A percentile compares a stretch with the other conserved stretches of the same genome.
Conservation (phyloP, 495 filamentous ascomycete genomes). For the Podospora comata region DNA sequence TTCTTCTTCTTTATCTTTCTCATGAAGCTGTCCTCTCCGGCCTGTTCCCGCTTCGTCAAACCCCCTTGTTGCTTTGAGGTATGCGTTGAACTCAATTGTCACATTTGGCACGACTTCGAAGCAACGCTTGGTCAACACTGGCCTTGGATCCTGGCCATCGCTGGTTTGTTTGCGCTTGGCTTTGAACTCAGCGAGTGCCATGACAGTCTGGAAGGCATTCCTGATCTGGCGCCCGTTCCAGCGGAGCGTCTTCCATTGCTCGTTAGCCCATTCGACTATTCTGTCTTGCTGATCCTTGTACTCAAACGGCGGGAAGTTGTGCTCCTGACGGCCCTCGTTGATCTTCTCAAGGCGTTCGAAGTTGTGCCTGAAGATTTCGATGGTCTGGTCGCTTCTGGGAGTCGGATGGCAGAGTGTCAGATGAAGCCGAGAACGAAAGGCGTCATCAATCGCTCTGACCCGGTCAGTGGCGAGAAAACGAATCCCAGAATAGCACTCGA, state of each 20-base stretch:
- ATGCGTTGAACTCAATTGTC: slow-evolving; percentile 27
- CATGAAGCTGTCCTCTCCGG: background rate
- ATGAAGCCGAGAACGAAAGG: slow-evolving; percentile 54
- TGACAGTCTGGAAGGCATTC: slow-evolving; percentile 45
- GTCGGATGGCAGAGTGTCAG: slow-evolving; percentile 47
- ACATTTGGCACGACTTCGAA: slow-evolving; percentile 29
- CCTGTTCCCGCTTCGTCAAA: slow-evolving; percentile 4
- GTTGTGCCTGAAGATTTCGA: slow-evolving; percentile 36
- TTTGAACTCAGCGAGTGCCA: slow-evolving; percentile 37
- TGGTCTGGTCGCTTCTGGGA: slow-evolving; percentile 31
- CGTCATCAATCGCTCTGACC: slow-evolving; percentile 52
- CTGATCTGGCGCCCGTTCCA: slow-evolving; percentile 51
- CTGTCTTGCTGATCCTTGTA: slow-evolving; percentile 16
- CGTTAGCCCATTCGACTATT: slow-evolving; percentile 23
- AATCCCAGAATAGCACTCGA: slow-evolving; percentile 60
- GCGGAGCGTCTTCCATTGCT: slow-evolving; percentile 17
- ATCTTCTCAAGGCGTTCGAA: slow-evolving; percentile 28
- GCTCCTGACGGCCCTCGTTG: slow-evolving; percentile 20
- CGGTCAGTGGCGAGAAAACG: slow-evolving; percentile 58
- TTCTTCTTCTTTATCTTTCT: background rate
- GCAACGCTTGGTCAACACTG: slow-evolving; percentile 17
- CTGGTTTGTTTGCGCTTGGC: slow-evolving; percentile 20
- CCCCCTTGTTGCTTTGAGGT: slow-evolving; percentile 20
- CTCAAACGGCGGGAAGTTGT: slow-evolving; percentile 16
- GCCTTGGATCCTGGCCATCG: background rate